A percentile compares a stretch with the other conserved stretches of the same genome.
phyloP scores from a whole-genome alignment of 2,329 filamentous ascomycete genomes.

The Xylariaceae sp. region DNA sequence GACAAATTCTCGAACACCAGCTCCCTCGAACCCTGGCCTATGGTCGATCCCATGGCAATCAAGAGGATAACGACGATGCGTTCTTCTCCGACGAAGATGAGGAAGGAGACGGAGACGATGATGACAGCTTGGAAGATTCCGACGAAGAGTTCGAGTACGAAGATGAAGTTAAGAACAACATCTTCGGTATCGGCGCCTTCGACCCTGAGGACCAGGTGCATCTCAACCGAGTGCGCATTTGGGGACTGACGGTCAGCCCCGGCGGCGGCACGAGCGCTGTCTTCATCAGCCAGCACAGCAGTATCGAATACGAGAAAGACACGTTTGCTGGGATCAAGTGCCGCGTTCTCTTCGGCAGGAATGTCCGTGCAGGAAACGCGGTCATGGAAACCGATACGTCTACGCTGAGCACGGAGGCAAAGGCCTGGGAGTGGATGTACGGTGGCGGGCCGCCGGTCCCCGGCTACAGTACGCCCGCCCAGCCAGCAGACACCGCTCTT shows the following conservation, averaged over 20 bases:
- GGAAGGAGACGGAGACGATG: conserved; percentile 23
- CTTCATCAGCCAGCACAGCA: conserved; percentile 45
- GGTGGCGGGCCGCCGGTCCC: conserved; percentile 44
- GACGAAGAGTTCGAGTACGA: conserved; percentile 31
- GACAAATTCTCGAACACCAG: conserved; percentile 39
- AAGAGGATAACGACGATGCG: conserved; percentile 29
- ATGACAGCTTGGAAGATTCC: conserved; percentile 18
- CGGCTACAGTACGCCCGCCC: conserved; percentile 29
- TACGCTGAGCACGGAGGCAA: conserved; percentile 48
- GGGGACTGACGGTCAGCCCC: conserved; percentile 49
- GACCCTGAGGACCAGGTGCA: conserved; percentile 40
- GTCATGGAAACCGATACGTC: background rate
- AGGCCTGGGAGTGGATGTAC: conserved; percentile 56
- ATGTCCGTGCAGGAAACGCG: conserved; percentile 7
- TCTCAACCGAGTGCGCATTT: conserved; percentile 47
- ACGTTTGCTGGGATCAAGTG: conserved; percentile 36
- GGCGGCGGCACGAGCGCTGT: conserved; percentile 48
- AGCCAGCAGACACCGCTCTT: conserved; percentile 6
- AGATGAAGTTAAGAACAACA: conserved; percentile 2
- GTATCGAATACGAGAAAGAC: conserved; percentile 43
- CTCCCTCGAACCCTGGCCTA: conserved; percentile 44
- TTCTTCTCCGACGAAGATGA: conserved; percentile 24
- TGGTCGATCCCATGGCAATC: conserved; percentile 29
- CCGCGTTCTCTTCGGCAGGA: conserved; percentile 35
- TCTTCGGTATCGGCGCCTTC: conserved; percentile 17